phyloP scores from a whole-genome alignment of 129 eudicot species.

The Rutidosis leptorrhynchoides region DNA sequence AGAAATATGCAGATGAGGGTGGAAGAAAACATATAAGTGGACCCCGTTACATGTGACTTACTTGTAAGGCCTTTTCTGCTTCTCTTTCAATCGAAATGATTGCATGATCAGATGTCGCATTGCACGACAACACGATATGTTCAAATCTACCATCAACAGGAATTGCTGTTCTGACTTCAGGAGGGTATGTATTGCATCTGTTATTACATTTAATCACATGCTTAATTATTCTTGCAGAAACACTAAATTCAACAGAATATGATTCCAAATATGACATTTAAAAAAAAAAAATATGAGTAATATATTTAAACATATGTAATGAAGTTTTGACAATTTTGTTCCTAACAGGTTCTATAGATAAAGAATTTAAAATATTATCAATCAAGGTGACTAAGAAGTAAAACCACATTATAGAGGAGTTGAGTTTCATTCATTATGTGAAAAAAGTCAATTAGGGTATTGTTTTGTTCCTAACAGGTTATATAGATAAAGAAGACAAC shows the following conservation, averaged over 20 bases:
- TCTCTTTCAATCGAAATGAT: slow-evolving; percentile 51
- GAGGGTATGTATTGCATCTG: slow-evolving; percentile 85
- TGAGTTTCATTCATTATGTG: neutral
- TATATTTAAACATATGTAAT: neutral
- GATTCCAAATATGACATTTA: too few relatives aligned
- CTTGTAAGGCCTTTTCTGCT: slow-evolving; percentile 51
- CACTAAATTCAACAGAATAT: too few relatives aligned
- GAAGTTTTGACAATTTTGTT: neutral
- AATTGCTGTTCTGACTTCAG: slow-evolving; percentile 80
- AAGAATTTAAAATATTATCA: neutral
- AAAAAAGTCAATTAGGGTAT: neutral
- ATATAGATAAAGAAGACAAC: neutral
- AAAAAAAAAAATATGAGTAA: neutral
- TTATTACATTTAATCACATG: slow-evolving; percentile 15
- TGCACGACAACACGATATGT: slow-evolving; percentile 59
- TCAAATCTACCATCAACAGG: slow-evolving; percentile 97
- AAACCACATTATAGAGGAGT: neutral
- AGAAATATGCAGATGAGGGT: neutral
- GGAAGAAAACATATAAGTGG: neutral
- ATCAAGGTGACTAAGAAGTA: neutral
- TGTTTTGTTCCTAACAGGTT: neutral
- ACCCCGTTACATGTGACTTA: slow-evolving; percentile 21
- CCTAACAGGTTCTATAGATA: too few relatives aligned
- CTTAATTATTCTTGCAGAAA: neutral
- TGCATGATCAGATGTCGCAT: slow-evolving; percentile 51